phyloP scores from a whole-genome alignment of 2,329 filamentous ascomycete genomes.

The Venturia effusa region DNA sequence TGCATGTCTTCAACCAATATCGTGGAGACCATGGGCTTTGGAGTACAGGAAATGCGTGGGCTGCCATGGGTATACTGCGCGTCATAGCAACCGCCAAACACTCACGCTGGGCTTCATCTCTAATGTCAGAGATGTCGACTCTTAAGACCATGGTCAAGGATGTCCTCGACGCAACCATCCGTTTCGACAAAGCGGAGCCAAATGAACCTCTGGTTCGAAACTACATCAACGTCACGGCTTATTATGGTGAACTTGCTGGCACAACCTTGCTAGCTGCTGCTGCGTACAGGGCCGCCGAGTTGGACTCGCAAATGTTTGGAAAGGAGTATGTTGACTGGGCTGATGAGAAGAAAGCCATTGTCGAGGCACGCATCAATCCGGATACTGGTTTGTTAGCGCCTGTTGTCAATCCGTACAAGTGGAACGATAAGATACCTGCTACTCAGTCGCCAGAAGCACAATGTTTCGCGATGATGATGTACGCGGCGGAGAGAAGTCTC shows the following conservation, averaged over 20 bases:
- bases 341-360: conserved; percentile 26
- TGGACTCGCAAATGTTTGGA: conserved; percentile 29
- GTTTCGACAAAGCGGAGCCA: conserved; percentile 17
- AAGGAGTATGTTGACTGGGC: conserved; percentile 32
- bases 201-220: conserved; percentile 33
- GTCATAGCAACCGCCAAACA: conserved; percentile 32
- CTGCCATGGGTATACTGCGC: conserved; percentile 35
- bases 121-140: conserved; percentile 14
- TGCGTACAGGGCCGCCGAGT: conserved; percentile 34
- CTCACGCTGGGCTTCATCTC: conserved; percentile 15
- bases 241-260: conserved; percentile 39
- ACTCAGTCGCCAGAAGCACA: conserved; percentile 31
- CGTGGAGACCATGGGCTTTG: conserved; percentile 30
- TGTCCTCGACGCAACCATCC: conserved; percentile 27
- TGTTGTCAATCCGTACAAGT: conserved; percentile 32
- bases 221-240: conserved; percentile 33
- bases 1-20: conserved; percentile 32
- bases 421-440: conserved; percentile 22
- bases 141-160: conserved; percentile 20
- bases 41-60: conserved; percentile 41
- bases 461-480: conserved; percentile 33
- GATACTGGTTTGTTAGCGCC: conserved; percentile 28
- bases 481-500: conserved; percentile 26
- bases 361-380: conserved; percentile 25
- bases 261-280: conserved; percentile 36